Evolutionary conservation across 495 filamentous ascomycete genomes (phyloP), one percentile per base, ranked within the genome.

Genomic region (Aspergillus panamensis): DNA sequence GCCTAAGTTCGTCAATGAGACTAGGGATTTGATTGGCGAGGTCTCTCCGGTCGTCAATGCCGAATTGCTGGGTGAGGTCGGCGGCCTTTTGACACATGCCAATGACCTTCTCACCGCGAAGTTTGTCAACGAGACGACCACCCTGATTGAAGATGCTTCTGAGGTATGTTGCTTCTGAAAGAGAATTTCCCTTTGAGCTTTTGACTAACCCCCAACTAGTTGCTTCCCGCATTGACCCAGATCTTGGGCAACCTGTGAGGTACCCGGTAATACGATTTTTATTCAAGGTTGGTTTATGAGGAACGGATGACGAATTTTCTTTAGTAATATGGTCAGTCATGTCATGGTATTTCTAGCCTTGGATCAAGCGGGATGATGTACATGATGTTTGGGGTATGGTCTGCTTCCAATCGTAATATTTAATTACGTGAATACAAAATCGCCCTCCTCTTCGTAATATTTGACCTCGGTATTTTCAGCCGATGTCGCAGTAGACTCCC

Each of bases 101-200:
- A 70, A 74, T 49, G 56, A 56, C 29, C 59, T 80, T 39, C 53
- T 81, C 45, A 73, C 73, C 4, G 19, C 64, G 1, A 70, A 67
- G 40, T 78, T 78, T 21, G 66, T 80, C 49, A 73, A 78, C 51
- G 73, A 80, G 63, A 78, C 78, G 8, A 68, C 75, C 32, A 64
- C 67, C 13, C 59, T 75, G 50, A 77, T 82, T 62, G 77, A 76
- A 47, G 78, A 80, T 62, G 76, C 72, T 53, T 77, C 77, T 49
- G 74, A 78, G 63, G 78, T 81, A 72, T 69, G 75, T 61, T 51
- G 16, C 19, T 39, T 44, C 35, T 57, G 6, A 32, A 19, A 13
- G 30, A 17, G 25, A 49, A 54, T 33, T 55, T 53, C 20, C 31
- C 49, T 53, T 53, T 35, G 17, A 13, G 40, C 43, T 19, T 55